phyloP scores from a whole-genome alignment of 2,329 filamentous ascomycete species.

The Tolypocladium album region DNA sequence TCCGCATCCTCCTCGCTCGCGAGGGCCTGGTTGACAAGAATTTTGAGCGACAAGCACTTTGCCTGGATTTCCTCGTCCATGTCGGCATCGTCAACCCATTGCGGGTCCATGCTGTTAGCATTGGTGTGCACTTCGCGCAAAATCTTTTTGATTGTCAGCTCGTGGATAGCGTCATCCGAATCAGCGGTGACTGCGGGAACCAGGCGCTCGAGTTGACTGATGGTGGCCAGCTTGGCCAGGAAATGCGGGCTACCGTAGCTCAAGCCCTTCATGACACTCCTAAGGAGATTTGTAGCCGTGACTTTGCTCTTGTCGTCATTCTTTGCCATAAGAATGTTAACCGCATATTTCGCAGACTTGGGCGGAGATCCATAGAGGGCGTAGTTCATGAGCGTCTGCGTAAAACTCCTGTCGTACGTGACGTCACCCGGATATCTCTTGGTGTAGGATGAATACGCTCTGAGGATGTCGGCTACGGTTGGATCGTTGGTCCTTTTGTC shows the following conservation, averaged over 20 bases:
- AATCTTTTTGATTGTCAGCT: slow-evolving; percentile 65
- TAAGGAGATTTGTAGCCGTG: slow-evolving; percentile 73
- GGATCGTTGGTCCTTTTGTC: slow-evolving; percentile 56
- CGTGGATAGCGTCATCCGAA: slow-evolving; percentile 64
- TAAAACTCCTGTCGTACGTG: slow-evolving; percentile 69
- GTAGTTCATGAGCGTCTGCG: slow-evolving; percentile 71
- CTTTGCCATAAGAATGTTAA: slow-evolving; percentile 77
- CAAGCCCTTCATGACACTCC: slow-evolving; percentile 65
- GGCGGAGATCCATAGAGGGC: slow-evolving; percentile 73
- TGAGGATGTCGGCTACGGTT: slow-evolving; percentile 77
- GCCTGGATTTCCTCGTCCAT: slow-evolving; percentile 73
- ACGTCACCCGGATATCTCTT: slow-evolving; percentile 78
- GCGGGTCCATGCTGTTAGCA: slow-evolving; percentile 44
- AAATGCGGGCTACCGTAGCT: slow-evolving; percentile 63
- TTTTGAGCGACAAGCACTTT: slow-evolving; percentile 74
- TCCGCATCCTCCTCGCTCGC: slow-evolving; percentile 40
- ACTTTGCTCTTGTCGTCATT: slow-evolving; percentile 64
- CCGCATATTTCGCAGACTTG: slow-evolving; percentile 82
- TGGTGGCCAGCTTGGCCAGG: slow-evolving; percentile 60
- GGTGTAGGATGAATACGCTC: slow-evolving; percentile 87
- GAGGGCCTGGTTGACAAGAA: slow-evolving; percentile 76
- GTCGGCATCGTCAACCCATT: slow-evolving; percentile 57
- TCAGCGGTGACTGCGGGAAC: slow-evolving; percentile 64
- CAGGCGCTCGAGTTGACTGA: slow-evolving; percentile 67
- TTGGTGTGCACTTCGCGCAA: slow-evolving; percentile 59